These are phyloP conservation scores for Tolypocladium capitatum DNA, from an alignment of 2,329 filamentous ascomycete species.

Conservation along the genomic window DNA sequence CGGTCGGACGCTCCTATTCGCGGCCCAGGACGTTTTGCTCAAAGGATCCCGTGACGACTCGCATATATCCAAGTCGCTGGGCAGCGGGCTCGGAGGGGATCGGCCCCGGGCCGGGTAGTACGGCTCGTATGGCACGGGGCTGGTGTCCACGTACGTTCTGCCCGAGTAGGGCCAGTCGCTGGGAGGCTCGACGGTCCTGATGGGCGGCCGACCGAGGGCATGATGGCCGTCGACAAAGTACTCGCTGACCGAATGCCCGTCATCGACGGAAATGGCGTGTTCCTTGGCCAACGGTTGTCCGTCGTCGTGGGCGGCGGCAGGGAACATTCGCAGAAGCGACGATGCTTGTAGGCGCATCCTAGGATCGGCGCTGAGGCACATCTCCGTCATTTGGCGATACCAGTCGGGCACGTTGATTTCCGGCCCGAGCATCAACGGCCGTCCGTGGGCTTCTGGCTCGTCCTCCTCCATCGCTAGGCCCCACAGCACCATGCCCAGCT, in stretches of 20 bases:
- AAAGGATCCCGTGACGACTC: conserved; percentile 15
- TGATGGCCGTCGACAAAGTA: conserved; percentile 24
- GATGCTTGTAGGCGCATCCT: conserved; percentile 60
- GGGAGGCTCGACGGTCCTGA: conserved; percentile 27
- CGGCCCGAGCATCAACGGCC: conserved; percentile 50
- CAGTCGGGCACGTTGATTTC: conserved; percentile 60
- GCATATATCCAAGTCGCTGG: conserved; percentile 27
- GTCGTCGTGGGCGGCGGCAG: conserved; percentile 4
- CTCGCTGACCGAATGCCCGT: conserved; percentile 24
- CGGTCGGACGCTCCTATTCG: conserved; percentile 23
- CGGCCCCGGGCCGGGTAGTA: conserved; percentile 37
- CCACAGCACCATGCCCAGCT: conserved; percentile 96
- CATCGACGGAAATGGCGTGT: conserved; percentile 26
- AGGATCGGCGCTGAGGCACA: conserved; percentile 65
- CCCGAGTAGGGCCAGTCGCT: conserved; percentile 30
- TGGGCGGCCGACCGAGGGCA: conserved; percentile 18
- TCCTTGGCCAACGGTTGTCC: conserved; percentile 8
- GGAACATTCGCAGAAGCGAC: conserved; percentile 57
- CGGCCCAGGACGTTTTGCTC: conserved; percentile 23
- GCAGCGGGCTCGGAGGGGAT: conserved; percentile 38
- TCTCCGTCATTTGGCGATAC: conserved; percentile 62
- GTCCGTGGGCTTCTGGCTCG: conserved; percentile 68
- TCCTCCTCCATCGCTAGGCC: conserved; percentile 77
- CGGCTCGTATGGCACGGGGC: conserved; percentile 23
- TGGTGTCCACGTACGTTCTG: conserved; percentile 22